Evolutionary conservation across 2,329 filamentous ascomycete genomes (phyloP), one percentile per base, ranked within the genome.

Genomic region (Ambrosiella beaveri): DNA sequence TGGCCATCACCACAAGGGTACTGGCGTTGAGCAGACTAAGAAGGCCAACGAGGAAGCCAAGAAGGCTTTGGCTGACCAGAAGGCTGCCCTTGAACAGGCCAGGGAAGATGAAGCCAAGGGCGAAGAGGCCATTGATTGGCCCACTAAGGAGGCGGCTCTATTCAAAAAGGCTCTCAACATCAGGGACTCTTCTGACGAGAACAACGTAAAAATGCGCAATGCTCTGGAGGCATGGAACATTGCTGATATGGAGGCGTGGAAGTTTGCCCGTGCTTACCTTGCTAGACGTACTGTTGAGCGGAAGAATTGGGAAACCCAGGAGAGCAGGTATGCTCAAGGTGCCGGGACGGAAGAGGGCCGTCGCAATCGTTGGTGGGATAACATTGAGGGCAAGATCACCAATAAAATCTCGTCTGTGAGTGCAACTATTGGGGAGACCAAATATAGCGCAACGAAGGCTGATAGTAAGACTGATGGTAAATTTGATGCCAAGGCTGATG

Each of bases 181-280:
- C 51, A 68, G 67, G n/a, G 64, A 65, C 54, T 73, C 69, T 61
- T 73, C 74, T 63, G 65, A 69, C 3, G 68, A 69, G 0, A 65
- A 70, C 3, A 73, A 79, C 52, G 67, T 75, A 3, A 69, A 70
- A 54, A 62, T 80, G n/a, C 74, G 74, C 6, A 69, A 73, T 19
- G 79, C 77, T 5, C 70, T 81, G n/a, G 80, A 84, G 66, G 77
- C 79, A 9, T 84, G 80, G 80, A 82, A 80, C 66, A 66, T 88
- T 62, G 84, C 81, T 0, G 86, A 91, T 64, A 83, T 82, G 1
- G 86, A 91, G 69, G 81, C 81, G 1, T 91, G 86, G 86, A 80
- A 79, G 64, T 90, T 90, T 65, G 76, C 82, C 4, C 73, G 82
- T 41, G 85, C 86, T 0, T 88, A 78, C 62, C 71, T 81, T 55